Conservation (phyloP, 352 stramenopile genomes). For the Pythium coloratum region DNA sequence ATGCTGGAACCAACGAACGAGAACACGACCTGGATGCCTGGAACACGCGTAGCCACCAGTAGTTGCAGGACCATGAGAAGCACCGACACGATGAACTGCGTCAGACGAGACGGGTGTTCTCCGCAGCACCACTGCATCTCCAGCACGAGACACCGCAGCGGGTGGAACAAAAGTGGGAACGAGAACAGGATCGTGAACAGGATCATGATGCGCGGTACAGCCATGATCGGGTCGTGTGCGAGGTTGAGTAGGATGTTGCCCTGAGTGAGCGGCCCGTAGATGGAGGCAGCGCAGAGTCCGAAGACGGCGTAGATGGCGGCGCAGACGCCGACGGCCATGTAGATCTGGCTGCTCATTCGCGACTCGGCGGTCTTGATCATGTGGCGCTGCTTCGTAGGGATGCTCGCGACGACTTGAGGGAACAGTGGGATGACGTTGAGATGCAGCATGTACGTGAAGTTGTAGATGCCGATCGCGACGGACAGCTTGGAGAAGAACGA, state of each 20-base stretch:
- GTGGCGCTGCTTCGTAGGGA: conserved; percentile 10
- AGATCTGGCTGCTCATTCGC: conserved; percentile 51
- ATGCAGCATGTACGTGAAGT: conserved; percentile 85
- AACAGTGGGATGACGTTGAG: conserved; percentile 78
- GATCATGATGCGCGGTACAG: conserved; percentile 59
- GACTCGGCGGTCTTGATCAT: conserved; percentile 24
- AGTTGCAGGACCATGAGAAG: conserved; percentile 27
- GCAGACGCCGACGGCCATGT: conserved; percentile 43
- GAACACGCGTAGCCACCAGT: conserved; percentile 26
- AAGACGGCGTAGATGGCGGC: conserved; percentile 65
- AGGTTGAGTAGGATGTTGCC: conserved; percentile 84
- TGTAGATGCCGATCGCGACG: conserved; percentile 77
- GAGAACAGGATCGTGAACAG: conserved; percentile 75
- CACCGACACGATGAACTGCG: conserved; percentile 25
- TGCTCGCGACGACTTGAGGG: conserved; percentile 45
- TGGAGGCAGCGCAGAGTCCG: conserved; percentile 52
- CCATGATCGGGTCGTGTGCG: conserved; percentile 70
- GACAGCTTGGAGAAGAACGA: conserved; percentile 47
- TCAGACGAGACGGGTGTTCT: conserved; percentile 33
- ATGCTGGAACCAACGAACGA: conserved; percentile 77
- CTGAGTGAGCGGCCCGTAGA: conserved; percentile 60
- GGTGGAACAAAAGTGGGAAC: conserved; percentile 75
- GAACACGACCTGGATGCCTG: conserved; percentile 54
- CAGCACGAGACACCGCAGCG: conserved; percentile 60
- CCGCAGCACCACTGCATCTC: conserved; percentile 44